Evolutionary conservation across 371 early-diverging fungal genomes (phyloP), one percentile per base, ranked within the genome.

Genomic region (Mucor mucedo): DNA sequence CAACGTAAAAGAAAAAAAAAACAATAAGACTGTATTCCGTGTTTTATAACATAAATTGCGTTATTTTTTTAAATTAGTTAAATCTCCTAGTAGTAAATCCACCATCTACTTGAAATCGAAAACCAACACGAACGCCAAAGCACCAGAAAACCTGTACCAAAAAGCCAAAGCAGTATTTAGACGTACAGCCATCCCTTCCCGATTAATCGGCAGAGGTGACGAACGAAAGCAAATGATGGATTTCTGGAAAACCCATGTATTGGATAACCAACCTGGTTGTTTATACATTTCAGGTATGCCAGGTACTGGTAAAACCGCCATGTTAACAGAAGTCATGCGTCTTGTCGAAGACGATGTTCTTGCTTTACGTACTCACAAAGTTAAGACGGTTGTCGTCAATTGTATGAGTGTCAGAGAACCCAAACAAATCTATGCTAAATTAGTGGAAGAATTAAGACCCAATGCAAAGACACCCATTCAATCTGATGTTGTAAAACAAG

Each of bases 271-370:
- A 50, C 72, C 82, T 5, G 87, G 87, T 40, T 85, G 93, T 47
- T 80, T 98, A 35, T 98, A 96, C 69, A 87, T 97, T 16, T 92
- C 94, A 7, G 98, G 98, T 3, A 85, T 85, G 50, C 98, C 98
- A 0, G 98, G 98, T 5, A 96, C 97, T 7, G 98, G 98, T 49
- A 98, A 98, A 74, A 96, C 95, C 4, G 96, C 95, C 9, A 83
- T 95, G 57, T 63, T 96, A 38, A 84, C 79, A 8, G 89, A 91
- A 56, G 74, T 89, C 10, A 70, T 86, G 55, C 76, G 78, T 5
- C 60, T 74, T 11, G 77, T 72, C 72, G 74, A 66, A 56, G 60
- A 62, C 32, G 68, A 80, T 11, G 57, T 56, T 4, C 53, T 60
- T 21, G 70, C 58, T 2, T 38, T 68, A 5, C 49, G 54, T 59